Base-by-base conservation (phyloP, 208 protist genomes). In the Crithidia bombi region DNA sequence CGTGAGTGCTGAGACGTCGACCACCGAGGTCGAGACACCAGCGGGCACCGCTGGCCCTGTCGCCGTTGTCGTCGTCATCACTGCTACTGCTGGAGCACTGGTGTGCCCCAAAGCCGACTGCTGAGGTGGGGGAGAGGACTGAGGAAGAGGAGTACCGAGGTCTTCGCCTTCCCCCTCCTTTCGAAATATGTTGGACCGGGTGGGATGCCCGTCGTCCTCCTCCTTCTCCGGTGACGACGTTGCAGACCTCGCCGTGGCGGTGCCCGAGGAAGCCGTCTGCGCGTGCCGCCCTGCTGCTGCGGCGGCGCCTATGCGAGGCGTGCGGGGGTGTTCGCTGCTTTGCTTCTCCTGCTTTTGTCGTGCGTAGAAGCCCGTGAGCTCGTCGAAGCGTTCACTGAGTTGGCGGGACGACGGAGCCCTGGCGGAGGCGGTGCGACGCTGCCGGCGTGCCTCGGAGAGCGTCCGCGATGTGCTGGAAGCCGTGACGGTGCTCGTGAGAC, bases 281-380 rank as follows among this genome's bases (percentile, higher is more conserved):
- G n/a, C 21, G 30, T 23, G 30, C 0, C 10, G 36, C 12, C 2
- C 57, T 33, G 33, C 50, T 49, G 43, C 28, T 21, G 38, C 23
- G 19, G 15, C 21, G 28, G 55, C 47, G 0, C 6, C 30, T 1
- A 33, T 26, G 54, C 59, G 71, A 2, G 69, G 70, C 15, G 68
- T 75, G 67, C 70, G 62, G 9, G 59, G 25, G 56, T 70, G 67
- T 25, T 69, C 62, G 52, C 51, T 32, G n/a, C 43, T 28, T 7
- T 59, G 35, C 5, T 39, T 52, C 47, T 81, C 56, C 55, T 73
- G 73, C 49, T 79, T 78, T 30, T 79, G 73, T 9, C 67, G 49
- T 36, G 79, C 80, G 58, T 91, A 92, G 63, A 82, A 91, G 25
- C 82, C 90, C 9, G 79, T 73, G 21, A 95, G 83, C 28, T 79